phyloP scores from a whole-genome alignment of 768 basidiomycete genomes.

The Mrakia blollopis region DNA sequence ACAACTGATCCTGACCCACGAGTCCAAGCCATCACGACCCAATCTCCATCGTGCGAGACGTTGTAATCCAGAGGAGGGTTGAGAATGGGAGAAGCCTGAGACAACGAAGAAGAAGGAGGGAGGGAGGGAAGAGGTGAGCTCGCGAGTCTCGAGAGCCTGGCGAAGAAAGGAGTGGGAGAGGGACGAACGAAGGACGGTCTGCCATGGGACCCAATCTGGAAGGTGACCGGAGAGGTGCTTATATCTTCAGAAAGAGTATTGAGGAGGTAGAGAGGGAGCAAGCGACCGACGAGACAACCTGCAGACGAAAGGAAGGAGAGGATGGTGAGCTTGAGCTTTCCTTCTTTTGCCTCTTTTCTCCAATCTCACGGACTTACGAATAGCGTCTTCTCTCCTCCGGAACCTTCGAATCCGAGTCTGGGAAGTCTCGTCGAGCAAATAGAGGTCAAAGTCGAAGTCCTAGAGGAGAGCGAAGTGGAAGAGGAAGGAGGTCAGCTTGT shows the following conservation, averaged over 20 bases:
- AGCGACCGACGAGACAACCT: constrained; percentile 8
- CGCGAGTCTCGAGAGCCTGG: background rate
- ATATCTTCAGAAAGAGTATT: background rate
- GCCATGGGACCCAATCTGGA: background rate
- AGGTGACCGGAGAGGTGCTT: background rate
- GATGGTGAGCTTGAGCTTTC: background rate
- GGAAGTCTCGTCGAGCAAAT: background rate
- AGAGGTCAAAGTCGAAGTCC: background rate
- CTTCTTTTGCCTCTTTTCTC: no score
- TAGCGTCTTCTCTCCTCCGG: background rate
- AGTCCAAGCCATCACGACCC: constrained; percentile 60
- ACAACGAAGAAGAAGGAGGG: background rate
- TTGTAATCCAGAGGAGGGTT: constrained; percentile 62
- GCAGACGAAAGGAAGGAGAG: background rate
- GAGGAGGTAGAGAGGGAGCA: constrained; percentile 4
- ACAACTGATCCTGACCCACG: constrained; percentile 39
- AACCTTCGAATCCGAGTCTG: background rate
- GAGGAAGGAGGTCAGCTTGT: background rate
- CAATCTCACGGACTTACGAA: background rate
- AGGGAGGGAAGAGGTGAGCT: background rate
- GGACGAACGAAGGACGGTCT: constrained; percentile 8
- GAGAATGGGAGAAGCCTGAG: constrained; percentile 16
- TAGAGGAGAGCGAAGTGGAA: background rate
- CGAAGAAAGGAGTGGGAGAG: background rate
- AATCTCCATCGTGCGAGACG: constrained; percentile 70